Evolutionary conservation across 371 early-diverging fungal species (phyloP).

Genomic region (Blakeslea trispora): DNA sequence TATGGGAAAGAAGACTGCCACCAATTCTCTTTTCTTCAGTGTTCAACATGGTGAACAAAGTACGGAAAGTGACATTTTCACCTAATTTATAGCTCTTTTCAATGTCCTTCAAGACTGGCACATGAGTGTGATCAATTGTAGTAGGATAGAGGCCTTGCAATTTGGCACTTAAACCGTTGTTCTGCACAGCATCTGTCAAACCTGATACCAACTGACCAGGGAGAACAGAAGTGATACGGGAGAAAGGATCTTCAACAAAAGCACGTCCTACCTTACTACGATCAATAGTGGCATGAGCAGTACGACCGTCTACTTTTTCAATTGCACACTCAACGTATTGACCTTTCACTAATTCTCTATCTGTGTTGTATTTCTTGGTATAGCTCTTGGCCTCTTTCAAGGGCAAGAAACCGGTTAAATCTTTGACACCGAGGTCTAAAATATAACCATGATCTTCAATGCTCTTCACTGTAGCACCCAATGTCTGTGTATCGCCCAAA

Average conservation of each 20-base stretch:
- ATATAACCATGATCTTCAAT: slow-evolving; percentile 87
- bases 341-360: slow-evolving; percentile 60
- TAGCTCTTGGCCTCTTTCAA: slow-evolving; percentile 60
- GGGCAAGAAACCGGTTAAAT: slow-evolving; percentile 68
- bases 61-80: slow-evolving; percentile 59
- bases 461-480: slow-evolving; percentile 66
- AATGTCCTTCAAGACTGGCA: slow-evolving; percentile 45
- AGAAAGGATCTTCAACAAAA: slow-evolving; percentile 49
- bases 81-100: slow-evolving; percentile 56
- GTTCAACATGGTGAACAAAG: slow-evolving; percentile 63
- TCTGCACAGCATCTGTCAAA: slow-evolving; percentile 50
- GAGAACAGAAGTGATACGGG: slow-evolving; percentile 60
- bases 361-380: slow-evolving; percentile 52
- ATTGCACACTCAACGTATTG: slow-evolving; percentile 66
- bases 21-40: slow-evolving; percentile 59
- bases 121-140: slow-evolving; percentile 59
- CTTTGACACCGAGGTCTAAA: slow-evolving; percentile 70
- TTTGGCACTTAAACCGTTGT: slow-evolving; percentile 62
- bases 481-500: slow-evolving; percentile 36
- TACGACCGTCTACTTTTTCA: slow-evolving; percentile 54
- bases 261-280: slow-evolving; percentile 53
- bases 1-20: slow-evolving; percentile 57
- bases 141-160: slow-evolving; percentile 73
- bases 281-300: slow-evolving; percentile 63
- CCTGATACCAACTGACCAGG: slow-evolving; percentile 68